Evolutionary conservation across 257 asterid genomes (phyloP).

Genomic region (Solanum neorickii): DNA sequence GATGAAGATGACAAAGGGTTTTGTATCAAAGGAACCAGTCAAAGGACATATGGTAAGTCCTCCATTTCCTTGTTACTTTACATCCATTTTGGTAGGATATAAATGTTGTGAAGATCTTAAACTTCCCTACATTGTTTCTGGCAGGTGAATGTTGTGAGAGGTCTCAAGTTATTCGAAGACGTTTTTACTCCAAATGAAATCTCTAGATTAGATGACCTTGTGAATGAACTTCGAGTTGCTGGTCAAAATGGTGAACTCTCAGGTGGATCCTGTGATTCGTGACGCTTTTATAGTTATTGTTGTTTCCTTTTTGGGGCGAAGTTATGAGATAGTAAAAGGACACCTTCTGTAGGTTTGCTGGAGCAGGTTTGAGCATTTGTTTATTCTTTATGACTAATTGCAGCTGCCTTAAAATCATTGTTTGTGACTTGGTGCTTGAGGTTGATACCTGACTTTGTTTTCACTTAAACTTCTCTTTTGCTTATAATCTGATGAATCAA

Average conservation of each 20-base stretch:
- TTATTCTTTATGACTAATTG: conserved; percentile 24
- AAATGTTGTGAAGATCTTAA: conserved; percentile 30
- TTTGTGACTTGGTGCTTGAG: neutral
- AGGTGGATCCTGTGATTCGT: conserved; percentile 92
- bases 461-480: neutral
- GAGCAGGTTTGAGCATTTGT: conserved; percentile 65
- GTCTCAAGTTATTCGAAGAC: conserved; percentile 82
- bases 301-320: conserved; percentile 69
- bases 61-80: neutral
- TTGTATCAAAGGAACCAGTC: conserved; percentile 71
- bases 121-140: neutral
- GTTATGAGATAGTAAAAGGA: conserved; percentile 69
- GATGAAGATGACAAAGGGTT: conserved; percentile 83
- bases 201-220: conserved; percentile 70
- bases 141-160: conserved; percentile 93
- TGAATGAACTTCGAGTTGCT: conserved; percentile 78
- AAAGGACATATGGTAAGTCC: conserved; percentile 84
- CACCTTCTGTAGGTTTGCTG: conserved; percentile 60
- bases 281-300: conserved; percentile 75
- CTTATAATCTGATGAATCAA: neutral
- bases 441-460: neutral
- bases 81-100: neutral
- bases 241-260: conserved; percentile 97
- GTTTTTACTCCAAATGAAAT: conserved; percentile 66
- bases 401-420: neutral